These are phyloP conservation scores for Blechomonas ayalai DNA, from an alignment of 208 protist species.

Conservation along the genomic window DNA sequence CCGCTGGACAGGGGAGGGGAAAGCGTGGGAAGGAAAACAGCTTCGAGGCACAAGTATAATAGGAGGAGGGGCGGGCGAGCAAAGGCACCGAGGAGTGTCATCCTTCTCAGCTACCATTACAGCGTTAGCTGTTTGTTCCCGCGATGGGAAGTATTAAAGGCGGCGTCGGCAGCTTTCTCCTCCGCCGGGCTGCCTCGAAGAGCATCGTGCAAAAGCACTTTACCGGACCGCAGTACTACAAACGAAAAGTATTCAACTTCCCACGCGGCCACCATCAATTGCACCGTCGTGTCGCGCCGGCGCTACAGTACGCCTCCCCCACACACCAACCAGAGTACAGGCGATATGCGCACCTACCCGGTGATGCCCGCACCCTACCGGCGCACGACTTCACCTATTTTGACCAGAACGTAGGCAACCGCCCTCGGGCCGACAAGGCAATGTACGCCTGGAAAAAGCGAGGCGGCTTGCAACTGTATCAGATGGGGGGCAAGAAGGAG, in stretches of 20 bases:
- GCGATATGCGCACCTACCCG: conserved; percentile 57
- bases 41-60: conserved; percentile 6
- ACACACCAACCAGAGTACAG: conserved; percentile 59
- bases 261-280: conserved; percentile 57
- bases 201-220: conserved; percentile 64
- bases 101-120: no score
- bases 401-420: background rate
- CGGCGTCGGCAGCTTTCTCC: conserved; percentile 68
- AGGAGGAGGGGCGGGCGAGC: background rate
- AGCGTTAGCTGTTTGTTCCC: no score
- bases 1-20: background rate
- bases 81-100: no score
- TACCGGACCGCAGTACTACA: conserved; percentile 74
- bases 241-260: conserved; percentile 68
- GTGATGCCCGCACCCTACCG: conserved; percentile 52
- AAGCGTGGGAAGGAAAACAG: background rate
- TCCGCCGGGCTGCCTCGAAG: conserved; percentile 54
- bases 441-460: conserved; percentile 66
- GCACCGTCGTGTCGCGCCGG: conserved; percentile 49
- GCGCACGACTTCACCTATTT: conserved; percentile 63
- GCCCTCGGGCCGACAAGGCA: conserved; percentile 44
- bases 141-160: conserved; percentile 59
- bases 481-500: conserved; percentile 63
- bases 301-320: conserved; percentile 29
- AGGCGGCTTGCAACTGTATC: conserved; percentile 62